Conservation (phyloP, 257 asterid species). For the Solanum sejunctum region DNA sequence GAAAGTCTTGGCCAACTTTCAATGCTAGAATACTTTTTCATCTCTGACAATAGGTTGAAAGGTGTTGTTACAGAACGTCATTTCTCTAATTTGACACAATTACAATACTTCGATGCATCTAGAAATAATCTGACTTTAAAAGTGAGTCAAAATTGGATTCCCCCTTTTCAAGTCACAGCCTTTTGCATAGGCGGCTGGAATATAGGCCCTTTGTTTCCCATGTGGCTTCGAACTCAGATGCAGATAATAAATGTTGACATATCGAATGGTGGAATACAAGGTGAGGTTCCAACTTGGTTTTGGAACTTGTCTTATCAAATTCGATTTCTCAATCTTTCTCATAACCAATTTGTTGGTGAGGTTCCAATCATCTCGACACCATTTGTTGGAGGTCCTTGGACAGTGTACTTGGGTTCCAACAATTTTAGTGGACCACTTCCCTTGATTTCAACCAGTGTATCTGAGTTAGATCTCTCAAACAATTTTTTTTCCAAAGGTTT, state of each 20-base stretch:
- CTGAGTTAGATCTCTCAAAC: slow-evolving; percentile 11
- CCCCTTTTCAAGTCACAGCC: neutral
- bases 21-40: neutral
- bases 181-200: neutral
- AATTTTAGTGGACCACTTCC: slow-evolving; percentile 17
- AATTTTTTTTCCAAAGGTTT: slow-evolving; percentile 8
- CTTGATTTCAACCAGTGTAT: neutral
- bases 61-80: slow-evolving; percentile 19
- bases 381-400: no score
- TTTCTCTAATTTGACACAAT: slow-evolving; percentile 14
- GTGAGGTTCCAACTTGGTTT: neutral
- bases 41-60: slow-evolving; percentile 5
- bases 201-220: neutral
- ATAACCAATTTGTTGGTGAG: neutral
- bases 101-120: neutral
- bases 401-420: slow-evolving; percentile 5
- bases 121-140: slow-evolving; percentile 5
- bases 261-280: neutral
- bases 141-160: neutral
- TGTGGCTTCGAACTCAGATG: neutral
- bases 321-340: neutral
- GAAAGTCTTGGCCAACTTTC: slow-evolving; percentile 8
- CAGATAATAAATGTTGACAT: neutral
- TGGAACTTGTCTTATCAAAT: neutral
- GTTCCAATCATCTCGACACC: neutral